phyloP scores from a whole-genome alignment of 257 asterid species.

The Salvia splendens region DNA sequence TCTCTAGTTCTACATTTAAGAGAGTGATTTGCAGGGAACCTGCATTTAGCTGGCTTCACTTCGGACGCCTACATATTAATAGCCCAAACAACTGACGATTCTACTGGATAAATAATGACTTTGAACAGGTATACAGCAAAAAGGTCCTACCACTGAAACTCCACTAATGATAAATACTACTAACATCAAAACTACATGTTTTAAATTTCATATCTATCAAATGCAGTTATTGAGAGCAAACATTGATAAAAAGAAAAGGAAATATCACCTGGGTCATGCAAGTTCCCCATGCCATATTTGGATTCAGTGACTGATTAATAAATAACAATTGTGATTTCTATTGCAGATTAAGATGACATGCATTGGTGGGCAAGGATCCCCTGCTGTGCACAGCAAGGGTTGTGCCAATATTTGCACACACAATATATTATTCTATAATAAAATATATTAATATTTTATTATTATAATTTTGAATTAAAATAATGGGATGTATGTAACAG shows the following conservation, averaged over 20 bases:
- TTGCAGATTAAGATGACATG: conserved; percentile 61
- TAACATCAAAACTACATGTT: neutral
- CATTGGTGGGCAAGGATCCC: too few relatives aligned
- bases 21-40: too few relatives aligned
- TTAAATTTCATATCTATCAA: conserved; percentile 12
- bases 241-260: conserved; percentile 19
- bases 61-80: conserved; percentile 4
- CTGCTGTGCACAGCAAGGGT: too few relatives aligned
- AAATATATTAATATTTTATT: too few relatives aligned
- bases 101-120: conserved; percentile 15
- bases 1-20: too few relatives aligned
- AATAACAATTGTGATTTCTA: conserved; percentile 46
- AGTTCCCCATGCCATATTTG: conserved; percentile 43
- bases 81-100: conserved; percentile 16
- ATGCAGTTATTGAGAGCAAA: conserved; percentile 11
- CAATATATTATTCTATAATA: too few relatives aligned
- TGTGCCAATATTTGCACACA: too few relatives aligned
- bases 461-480: too few relatives aligned
- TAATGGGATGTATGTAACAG: too few relatives aligned
- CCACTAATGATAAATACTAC: neutral
- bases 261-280: conserved; percentile 57
- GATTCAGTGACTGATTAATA: conserved; percentile 51
- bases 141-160: neutral
- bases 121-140: conserved; percentile 9
- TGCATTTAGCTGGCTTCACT: neutral